Base-by-base conservation (phyloP, 2,329 filamentous ascomycete species). In the Aulographum hederae region DNA sequence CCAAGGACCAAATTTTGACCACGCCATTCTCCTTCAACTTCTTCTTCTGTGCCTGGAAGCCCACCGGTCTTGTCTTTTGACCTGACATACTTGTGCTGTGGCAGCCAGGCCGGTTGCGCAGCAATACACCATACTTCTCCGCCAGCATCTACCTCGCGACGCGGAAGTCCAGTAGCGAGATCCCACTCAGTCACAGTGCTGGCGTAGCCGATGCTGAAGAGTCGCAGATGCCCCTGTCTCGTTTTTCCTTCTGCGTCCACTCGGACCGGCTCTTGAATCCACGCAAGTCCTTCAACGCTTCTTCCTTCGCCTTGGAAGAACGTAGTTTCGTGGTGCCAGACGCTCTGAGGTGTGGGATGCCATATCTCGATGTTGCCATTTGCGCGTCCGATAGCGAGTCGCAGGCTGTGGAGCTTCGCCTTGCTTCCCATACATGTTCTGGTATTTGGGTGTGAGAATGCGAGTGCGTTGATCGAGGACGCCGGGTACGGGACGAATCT, bases 291-390 rank as follows among this genome's bases (percentile, higher is more conserved):
- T 55, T 98, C 89, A 38, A 94, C 77, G 46, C 78, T 91, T 40
- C 84, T 69, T 44, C 84, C 79, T 44, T 78, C 75, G 31, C 82
- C 84, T 39, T 86, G 85, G 21, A 71, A 69, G 31, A 95, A 75
- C 37, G 85, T 73, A 25, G 73, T 73, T 60, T 98, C 89, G 51
- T 95, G 89, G 40, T 82, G 69, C 89, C 89, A 98, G 38, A 66
- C 61, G 12, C 80, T 81, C 40, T 69, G 70, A n/a, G n/a, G n/a
- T 33, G 74, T 59, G 3, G 86, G 84, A 52, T 93, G 93, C 89
- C 89, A 98, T 41, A 98, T 84, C 57, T 98, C 89, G 43, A 98
- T 89, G 48, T 93, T 81, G 43, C 89, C 89, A 51, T 95, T 94
- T 36, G 81, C 78, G 41, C 89, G 76, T 37, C 89, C 89, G 44